These are phyloP conservation scores for Aspergillus bridgeri DNA, from an alignment of 495 filamentous ascomycete species.

Conservation along the genomic window DNA sequence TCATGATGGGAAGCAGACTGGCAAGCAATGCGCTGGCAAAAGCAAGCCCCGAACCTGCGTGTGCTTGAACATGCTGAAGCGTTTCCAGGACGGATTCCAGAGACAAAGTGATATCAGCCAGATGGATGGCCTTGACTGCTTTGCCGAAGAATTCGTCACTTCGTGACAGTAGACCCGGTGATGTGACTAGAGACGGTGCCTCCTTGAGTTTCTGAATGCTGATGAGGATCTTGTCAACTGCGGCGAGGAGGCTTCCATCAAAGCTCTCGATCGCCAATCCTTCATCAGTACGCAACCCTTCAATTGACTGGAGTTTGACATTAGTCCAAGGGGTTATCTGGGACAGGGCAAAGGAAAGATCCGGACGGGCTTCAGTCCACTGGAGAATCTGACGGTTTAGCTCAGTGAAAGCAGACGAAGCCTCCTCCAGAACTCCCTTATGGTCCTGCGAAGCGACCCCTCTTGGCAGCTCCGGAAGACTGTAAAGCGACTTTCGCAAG, in stretches of 20 bases:
- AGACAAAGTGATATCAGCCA: conserved; percentile 49
- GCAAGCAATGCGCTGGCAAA: conserved; percentile 59
- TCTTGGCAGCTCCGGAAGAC: conserved; percentile 51
- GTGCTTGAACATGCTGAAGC: conserved; percentile 47
- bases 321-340: conserved; percentile 54
- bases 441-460: conserved; percentile 48
- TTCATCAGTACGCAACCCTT: conserved; percentile 12
- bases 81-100: conserved; percentile 49
- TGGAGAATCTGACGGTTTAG: conserved; percentile 44
- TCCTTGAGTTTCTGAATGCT: conserved; percentile 69
- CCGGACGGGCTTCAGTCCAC: conserved; percentile 47
- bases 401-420: conserved; percentile 38
- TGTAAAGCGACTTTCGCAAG: conserved; percentile 37
- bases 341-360: conserved; percentile 58
- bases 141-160: conserved; percentile 55
- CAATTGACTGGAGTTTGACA: conserved; percentile 14
- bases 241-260: conserved; percentile 54
- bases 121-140: conserved; percentile 55
- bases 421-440: conserved; percentile 40
- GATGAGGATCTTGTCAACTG: conserved; percentile 66
- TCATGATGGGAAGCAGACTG: conserved; percentile 66
- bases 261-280: conserved; percentile 37
- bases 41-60: conserved; percentile 36
- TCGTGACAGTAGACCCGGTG: conserved; percentile 59
- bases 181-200: conserved; percentile 53